Conservation (phyloP, 2,329 filamentous ascomycete genomes). For the Fusarium nisikadoi region DNA sequence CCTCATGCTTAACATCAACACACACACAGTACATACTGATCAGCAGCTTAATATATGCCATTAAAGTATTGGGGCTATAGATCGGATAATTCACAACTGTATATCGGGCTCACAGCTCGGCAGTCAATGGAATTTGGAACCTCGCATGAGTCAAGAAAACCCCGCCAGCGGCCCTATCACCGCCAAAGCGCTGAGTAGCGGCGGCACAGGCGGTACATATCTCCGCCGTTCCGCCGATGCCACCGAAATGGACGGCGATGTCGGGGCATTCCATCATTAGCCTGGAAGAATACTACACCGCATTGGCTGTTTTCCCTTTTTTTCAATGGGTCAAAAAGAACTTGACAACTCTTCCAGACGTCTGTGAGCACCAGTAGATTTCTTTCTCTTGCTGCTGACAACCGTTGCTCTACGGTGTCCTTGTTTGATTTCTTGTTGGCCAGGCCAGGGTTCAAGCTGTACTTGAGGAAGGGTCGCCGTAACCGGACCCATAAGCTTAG, state of each 20-base stretch:
- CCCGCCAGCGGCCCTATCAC: slow-evolving; percentile 28
- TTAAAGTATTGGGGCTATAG: neutral
- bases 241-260: neutral
- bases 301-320: slow-evolving; percentile 13
- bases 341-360: slow-evolving; percentile 20
- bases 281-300: neutral
- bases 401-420: slow-evolving; percentile 4
- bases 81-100: neutral
- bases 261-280: slow-evolving; percentile 24
- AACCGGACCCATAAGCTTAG: slow-evolving; percentile 30
- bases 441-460: slow-evolving; percentile 5
- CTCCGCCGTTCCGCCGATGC: slow-evolving; percentile 4
- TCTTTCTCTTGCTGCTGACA: slow-evolving; percentile 26
- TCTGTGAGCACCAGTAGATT: slow-evolving; percentile 24
- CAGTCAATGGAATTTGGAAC: slow-evolving; percentile 3
- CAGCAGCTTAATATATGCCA: neutral
- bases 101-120: neutral
- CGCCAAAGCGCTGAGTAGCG: slow-evolving; percentile 11
- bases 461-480: slow-evolving; percentile 8
- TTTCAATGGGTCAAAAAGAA: slow-evolving; percentile 22
- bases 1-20: neutral
- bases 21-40: neutral
- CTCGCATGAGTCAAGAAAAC: slow-evolving; percentile 28
- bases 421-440: neutral
- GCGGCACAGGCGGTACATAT: slow-evolving; percentile 5